A percentile compares a stretch with the other conserved stretches of the same genome.
Evolutionary conservation across 2,329 filamentous ascomycete genomes (phyloP).

Genomic region (Bertia moriformis): DNA sequence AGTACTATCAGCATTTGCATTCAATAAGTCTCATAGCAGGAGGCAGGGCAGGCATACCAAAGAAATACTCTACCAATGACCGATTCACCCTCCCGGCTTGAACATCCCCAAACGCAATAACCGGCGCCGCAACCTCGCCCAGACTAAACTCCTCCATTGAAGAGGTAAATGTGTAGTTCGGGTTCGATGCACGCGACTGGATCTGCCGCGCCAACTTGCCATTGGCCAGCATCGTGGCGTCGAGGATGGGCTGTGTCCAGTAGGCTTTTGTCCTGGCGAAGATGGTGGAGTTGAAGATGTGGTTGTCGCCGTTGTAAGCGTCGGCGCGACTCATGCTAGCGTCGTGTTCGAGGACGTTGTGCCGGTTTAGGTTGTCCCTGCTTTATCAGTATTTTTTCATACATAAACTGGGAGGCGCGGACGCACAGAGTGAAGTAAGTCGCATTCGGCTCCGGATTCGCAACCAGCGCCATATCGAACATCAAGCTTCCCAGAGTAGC

Average conservation of each 20-base stretch:
- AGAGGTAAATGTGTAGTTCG: constrained; percentile 27
- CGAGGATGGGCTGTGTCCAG: constrained; percentile 26
- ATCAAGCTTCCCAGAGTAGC: constrained; percentile 19
- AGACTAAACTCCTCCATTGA: constrained; percentile 26
- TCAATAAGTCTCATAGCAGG: neutral
- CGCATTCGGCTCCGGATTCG: constrained; percentile 26
- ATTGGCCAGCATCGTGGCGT: constrained; percentile 25
- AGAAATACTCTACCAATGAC: constrained; percentile 26
- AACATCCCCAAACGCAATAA: constrained; percentile 32
- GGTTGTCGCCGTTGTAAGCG: constrained; percentile 31
- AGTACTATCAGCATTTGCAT: neutral
- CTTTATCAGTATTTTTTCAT: too few relatives aligned
- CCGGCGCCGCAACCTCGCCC: constrained; percentile 31
- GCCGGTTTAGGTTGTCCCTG: constrained; percentile 24
- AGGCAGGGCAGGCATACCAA: constrained; percentile 16
- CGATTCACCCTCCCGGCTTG: constrained; percentile 20
- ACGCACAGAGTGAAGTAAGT: constrained; percentile 21
- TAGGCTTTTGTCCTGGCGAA: constrained; percentile 28
- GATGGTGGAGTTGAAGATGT: constrained; percentile 33
- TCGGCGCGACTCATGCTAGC: constrained; percentile 30
- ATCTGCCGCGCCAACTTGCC: constrained; percentile 27
- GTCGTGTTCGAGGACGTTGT: constrained; percentile 33
- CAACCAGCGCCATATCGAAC: constrained; percentile 23
- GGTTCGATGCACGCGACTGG: constrained; percentile 28
- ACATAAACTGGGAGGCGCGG: too few relatives aligned